These are phyloP conservation scores for Amoeboradix gromovi DNA, from an alignment of 371 early-diverging fungal genomes.

Conservation along the genomic window DNA sequence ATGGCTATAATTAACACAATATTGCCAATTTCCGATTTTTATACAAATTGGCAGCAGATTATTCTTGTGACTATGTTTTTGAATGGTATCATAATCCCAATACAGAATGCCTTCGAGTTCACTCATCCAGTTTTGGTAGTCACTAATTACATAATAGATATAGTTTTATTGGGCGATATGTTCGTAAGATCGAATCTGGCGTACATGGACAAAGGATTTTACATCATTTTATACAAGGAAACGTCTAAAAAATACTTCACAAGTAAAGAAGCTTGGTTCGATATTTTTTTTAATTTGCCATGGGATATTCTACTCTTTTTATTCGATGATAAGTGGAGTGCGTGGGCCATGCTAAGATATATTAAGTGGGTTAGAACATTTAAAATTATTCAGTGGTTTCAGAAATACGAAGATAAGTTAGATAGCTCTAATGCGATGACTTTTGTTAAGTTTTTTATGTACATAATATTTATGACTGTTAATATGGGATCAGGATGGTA, in stretches of 20 bases:
- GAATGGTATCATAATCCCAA: conserved; percentile 11
- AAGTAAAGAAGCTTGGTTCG: conserved; percentile 11
- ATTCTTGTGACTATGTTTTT: too few relatives aligned
- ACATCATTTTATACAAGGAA: conserved; percentile 19
- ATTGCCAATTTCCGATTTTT: too few relatives aligned
- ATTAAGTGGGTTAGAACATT: conserved; percentile 11
- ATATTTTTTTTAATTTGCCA: conserved; percentile 13
- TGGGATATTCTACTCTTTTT: conserved; percentile 13
- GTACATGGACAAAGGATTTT: conserved; percentile 16
- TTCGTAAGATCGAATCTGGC: conserved; percentile 15
- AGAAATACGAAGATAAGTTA: conserved; percentile 12
- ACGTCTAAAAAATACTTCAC: conserved; percentile 14
- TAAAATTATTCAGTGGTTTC: conserved; percentile 10
- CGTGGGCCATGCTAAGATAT: conserved; percentile 10
- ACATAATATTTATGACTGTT: conserved; percentile 11
- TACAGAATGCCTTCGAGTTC: conserved; percentile 16
- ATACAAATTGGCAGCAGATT: too few relatives aligned
- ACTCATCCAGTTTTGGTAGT: conserved; percentile 6
- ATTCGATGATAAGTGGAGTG: conserved; percentile 4
- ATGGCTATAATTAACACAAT: too few relatives aligned
- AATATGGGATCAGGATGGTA: conserved; percentile 15
- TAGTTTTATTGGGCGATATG: conserved; percentile 14
- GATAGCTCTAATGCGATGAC: conserved; percentile 12
- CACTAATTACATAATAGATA: conserved; percentile 12
- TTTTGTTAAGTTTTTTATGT: conserved; percentile 14